Base-by-base conservation (phyloP, 495 filamentous ascomycete species). In the Penicillium tannophilum region DNA sequence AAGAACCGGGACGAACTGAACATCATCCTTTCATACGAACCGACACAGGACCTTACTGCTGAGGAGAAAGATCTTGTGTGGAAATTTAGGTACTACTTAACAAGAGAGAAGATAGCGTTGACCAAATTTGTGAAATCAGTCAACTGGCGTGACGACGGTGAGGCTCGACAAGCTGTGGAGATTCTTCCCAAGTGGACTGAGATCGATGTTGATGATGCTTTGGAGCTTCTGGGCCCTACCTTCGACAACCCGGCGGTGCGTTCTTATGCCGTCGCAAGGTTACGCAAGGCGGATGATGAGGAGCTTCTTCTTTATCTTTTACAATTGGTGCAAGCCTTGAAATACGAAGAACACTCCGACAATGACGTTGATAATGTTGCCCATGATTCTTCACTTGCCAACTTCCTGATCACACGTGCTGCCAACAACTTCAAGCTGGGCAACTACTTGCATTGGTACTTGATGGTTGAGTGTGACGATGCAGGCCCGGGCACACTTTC, bases 111-210 rank as follows among this genome's bases (percentile, higher is more conserved):
- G 74, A 83, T 90, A 59, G 94, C 93, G 2, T 78, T 98, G 41
- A 97, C 94, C 23, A 99, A 99, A 65, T 96, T 99, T 61, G 91
- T 97, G 64, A 98, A 98, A 72, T 95, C 91, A 2, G 93, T 97
- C 36, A 89, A 91, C 54, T 99, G 94, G 94, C 84, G 84, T 17
- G 93, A 98, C 70, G 79, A 79, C n/a, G 84, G 85, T 45, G 94
- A 99, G 77, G 82, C 88, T 24, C 88, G 88, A 48, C 91, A 97
- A 73, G 93, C 93, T 8, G 90, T 93, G 9, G 90, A 92, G 54
- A 85, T 99, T 6, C 80, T 99, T 12, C 84, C 90, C 1, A 93
- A 92, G 70, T 99, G 94, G 94, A 95, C 91, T 0, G 93, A 97
- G 51, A 94, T 98, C 56, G 95, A 98, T 64, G 90, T 98, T 17